Base-by-base conservation (phyloP, 2,329 filamentous ascomycete species). In the Aureobasidium sp. region DNA sequence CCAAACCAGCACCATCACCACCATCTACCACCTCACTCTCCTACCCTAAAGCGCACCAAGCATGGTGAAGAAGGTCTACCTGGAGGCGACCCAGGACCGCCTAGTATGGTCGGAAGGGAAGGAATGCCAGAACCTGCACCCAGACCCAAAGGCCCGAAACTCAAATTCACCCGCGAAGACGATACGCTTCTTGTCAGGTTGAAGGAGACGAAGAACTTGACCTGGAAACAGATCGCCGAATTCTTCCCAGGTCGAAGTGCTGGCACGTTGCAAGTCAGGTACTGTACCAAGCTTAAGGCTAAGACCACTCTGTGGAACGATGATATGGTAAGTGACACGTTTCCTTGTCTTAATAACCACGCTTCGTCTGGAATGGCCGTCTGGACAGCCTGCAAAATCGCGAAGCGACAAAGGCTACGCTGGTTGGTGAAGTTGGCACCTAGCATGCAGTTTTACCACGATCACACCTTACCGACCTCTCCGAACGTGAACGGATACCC, bases 151-250 rank as follows among this genome's bases (percentile, higher is more conserved):
- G 91, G 90, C 3, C 92, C 92, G 7, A 97, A 96, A 77, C 81
- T 96, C 68, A 96, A 96, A 75, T 97, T 97, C 72, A 96, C 92
- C 0, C 86, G 90, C 10, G 92, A 96, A 74, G 92, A 97, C 72
- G 92, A 97, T 74, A 87, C 89, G 67, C 78, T 96, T 52, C 81
- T 97, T 60, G 87, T 96, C 62, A 90, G 96, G 71, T 79, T 97
- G 65, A 97, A 97, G 75, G 92, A 97, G 76, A 92, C 94, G 71
- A 95, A 94, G 75, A 92, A 90, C 71, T 80, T 97, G 72, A 96
- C 92, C 5, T 97, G 92, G 92, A 96, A 96, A 77, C 92, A 97
- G 79, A 97, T 97, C 71, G 90, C 92, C 62, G 92, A 96, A 71
- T 96, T 96, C 76, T 97, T 97, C 69, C 92, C 92, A 0, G 92